These are phyloP conservation scores for Aspergillus neoniger DNA, from an alignment of 2,329 filamentous ascomycete genomes.

Conservation along the genomic window DNA sequence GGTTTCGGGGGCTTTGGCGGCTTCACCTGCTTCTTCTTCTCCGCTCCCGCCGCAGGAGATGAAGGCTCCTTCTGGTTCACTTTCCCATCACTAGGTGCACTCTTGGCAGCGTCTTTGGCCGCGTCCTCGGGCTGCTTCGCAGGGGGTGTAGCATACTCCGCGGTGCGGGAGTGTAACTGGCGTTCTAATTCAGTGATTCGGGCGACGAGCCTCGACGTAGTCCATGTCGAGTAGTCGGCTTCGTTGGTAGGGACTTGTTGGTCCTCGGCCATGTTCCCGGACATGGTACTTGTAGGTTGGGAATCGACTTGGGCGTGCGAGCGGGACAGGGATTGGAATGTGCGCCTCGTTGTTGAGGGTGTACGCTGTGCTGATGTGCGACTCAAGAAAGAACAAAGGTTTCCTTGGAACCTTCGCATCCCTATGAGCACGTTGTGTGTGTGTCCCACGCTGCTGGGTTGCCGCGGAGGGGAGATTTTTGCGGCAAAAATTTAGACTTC, in stretches of 20 bases:
- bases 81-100: slow-evolving; percentile 12
- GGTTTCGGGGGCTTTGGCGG: slow-evolving; percentile 45
- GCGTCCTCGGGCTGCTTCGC: background rate
- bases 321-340: slow-evolving; percentile 11
- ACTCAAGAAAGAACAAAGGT: slow-evolving; percentile 17
- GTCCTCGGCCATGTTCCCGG: slow-evolving; percentile 16
- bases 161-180: slow-evolving; percentile 58
- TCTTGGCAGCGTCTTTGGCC: background rate
- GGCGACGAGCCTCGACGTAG: slow-evolving; percentile 66
- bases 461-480: background rate
- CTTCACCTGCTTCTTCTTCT: slow-evolving; percentile 24
- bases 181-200: slow-evolving; percentile 69
- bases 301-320: slow-evolving; percentile 18
- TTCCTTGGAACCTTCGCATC: slow-evolving; percentile 34
- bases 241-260: slow-evolving; percentile 13
- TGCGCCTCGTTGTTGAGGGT: slow-evolving; percentile 12
- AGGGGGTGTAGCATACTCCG: slow-evolving; percentile 31
- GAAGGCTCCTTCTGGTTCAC: slow-evolving; percentile 22
- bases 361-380: slow-evolving; percentile 13
- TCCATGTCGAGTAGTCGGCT: slow-evolving; percentile 66
- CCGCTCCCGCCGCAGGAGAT: background rate
- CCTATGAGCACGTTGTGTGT: slow-evolving; percentile 20
- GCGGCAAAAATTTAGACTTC: slow-evolving; percentile 11
- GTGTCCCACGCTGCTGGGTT: background rate
- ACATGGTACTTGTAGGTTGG: slow-evolving; percentile 26